Evolutionary conservation across 768 basidiomycete genomes (phyloP).

Genomic region (Pulveroboletus sp.): DNA sequence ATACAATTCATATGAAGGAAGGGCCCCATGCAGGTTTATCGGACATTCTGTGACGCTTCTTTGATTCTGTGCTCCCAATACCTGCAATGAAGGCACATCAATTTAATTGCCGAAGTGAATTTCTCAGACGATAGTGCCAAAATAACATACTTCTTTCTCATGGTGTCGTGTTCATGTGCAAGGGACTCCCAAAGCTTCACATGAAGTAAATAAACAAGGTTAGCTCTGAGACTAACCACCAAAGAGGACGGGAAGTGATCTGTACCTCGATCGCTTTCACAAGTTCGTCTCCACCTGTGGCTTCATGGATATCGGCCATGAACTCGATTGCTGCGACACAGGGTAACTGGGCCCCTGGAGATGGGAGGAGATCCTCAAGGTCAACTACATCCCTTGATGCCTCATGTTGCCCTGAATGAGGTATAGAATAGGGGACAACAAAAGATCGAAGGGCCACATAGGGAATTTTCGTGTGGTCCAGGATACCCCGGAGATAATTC

Average conservation of each 20-base stretch:
- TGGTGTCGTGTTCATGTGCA: slow-evolving; percentile 65
- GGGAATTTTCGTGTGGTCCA: slow-evolving; percentile 57
- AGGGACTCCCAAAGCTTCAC: slow-evolving; percentile 66
- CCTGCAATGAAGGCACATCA: slow-evolving; percentile 34
- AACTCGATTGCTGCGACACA: slow-evolving; percentile 80
- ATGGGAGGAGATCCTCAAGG: slow-evolving; percentile 70
- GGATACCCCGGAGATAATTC: slow-evolving; percentile 92
- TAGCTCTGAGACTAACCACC: slow-evolving; percentile 1
- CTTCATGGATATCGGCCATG: slow-evolving; percentile 71
- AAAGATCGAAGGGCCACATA: slow-evolving; percentile 54
- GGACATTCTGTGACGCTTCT: slow-evolving; percentile 36
- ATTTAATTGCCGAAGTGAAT: slow-evolving; percentile 23
- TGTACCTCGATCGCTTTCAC: slow-evolving; percentile 48
- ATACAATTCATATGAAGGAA: slow-evolving; percentile 6
- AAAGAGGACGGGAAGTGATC: neutral
- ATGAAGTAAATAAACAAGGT: slow-evolving; percentile 10
- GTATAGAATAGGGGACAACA: slow-evolving; percentile 56
- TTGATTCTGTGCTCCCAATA: slow-evolving; percentile 77
- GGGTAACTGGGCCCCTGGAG: slow-evolving; percentile 63
- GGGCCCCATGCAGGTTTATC: slow-evolving; percentile 10
- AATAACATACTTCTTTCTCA: slow-evolving; percentile 65
- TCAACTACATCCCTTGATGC: slow-evolving; percentile 50
- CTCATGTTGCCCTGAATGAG: slow-evolving; percentile 27
- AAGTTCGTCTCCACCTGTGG: slow-evolving; percentile 43
- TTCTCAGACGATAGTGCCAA: slow-evolving; percentile 4